These are phyloP conservation scores for Botrytis paeoniae DNA, from an alignment of 2,329 filamentous ascomycete species.

Conservation along the genomic window DNA sequence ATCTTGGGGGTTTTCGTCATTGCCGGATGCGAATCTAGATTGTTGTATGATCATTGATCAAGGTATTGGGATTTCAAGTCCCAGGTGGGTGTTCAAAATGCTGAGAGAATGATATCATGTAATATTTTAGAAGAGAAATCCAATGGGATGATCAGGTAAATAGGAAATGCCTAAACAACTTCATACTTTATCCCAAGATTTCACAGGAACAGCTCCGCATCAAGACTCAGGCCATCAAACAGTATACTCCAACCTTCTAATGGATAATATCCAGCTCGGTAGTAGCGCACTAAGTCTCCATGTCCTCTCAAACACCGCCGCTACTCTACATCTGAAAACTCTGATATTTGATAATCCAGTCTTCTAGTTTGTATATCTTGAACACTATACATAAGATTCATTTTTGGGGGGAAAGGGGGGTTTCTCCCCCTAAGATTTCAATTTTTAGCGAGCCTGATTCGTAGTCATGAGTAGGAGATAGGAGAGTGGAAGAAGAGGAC, in stretches of 20 bases:
- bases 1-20: neutral
- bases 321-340: neutral
- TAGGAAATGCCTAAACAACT: accelerated
- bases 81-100: neutral
- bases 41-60: neutral
- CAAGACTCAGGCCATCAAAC: neutral
- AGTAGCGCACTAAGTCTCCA: neutral
- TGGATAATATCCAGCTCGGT: neutral
- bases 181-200: neutral
- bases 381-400: neutral
- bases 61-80: neutral
- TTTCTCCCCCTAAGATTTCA: no score
- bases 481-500: neutral
- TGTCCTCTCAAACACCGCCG: neutral
- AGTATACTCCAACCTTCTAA: neutral
- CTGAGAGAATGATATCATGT: neutral
- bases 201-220: neutral
- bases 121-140: neutral
- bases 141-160: neutral
- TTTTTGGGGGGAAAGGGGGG: accelerated
- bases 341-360: neutral
- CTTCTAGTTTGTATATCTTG: neutral
- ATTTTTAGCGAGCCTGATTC: neutral
- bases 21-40: no score
- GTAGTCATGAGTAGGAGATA: neutral